A percentile compares a stretch with the other conserved stretches of the same genome.
Evolutionary conservation across 306 rosid species (phyloP).

Genomic region (Inga leiocalycina): DNA sequence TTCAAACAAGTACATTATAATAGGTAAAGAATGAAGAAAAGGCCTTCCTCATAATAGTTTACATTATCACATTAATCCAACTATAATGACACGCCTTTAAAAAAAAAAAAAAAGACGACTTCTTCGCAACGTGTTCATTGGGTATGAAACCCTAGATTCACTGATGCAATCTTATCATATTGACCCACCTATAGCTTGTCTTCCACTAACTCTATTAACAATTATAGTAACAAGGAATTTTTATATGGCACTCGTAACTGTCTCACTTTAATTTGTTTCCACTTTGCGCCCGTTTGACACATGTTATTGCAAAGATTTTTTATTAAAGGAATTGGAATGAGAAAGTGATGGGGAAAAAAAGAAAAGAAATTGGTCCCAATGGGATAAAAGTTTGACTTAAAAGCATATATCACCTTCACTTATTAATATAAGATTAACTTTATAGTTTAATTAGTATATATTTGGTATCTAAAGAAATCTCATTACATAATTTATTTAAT

Average conservation of each 20-base stretch:
- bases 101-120: neutral
- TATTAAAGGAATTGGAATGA: neutral
- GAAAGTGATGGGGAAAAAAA: neutral
- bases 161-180: neutral
- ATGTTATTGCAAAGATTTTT: neutral
- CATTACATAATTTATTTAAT: neutral
- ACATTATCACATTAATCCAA: constrained; percentile 5
- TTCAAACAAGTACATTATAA: too few species aligned
- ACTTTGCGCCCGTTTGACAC: neutral
- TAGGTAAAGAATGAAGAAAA: neutral
- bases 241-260: neutral
- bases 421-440: too few species aligned
- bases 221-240: neutral
- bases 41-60: neutral
- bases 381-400: neutral
- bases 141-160: neutral
- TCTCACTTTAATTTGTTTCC: neutral
- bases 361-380: neutral
- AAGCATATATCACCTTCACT: too few species aligned
- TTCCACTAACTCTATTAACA: neutral
- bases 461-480: neutral
- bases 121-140: neutral
- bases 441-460: too few species aligned
- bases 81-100: neutral
- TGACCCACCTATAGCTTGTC: neutral